phyloP scores from a whole-genome alignment of 352 stramenopile species.

The Globisporangium echinulatum region DNA sequence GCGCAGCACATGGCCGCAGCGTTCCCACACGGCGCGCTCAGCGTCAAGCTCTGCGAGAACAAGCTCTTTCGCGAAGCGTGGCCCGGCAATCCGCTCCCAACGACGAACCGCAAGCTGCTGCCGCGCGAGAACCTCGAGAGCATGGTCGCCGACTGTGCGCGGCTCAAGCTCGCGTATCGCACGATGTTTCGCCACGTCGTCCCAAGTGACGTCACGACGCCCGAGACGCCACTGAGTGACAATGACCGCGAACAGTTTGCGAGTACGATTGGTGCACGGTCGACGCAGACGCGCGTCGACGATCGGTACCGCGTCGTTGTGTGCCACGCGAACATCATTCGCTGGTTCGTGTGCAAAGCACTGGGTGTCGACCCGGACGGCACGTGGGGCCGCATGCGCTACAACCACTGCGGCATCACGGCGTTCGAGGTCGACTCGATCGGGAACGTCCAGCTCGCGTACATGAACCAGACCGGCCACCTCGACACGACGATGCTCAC shows the following conservation, averaged over 20 bases:
- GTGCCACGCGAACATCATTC: conserved; percentile 70
- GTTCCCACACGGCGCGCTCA: conserved; percentile 25
- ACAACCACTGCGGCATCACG: conserved; percentile 62
- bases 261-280: conserved; percentile 20
- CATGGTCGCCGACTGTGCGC: conserved; percentile 63
- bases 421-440: conserved; percentile 60
- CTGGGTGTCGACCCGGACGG: conserved; percentile 53
- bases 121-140: conserved; percentile 64
- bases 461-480: conserved; percentile 62
- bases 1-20: conserved; percentile 32
- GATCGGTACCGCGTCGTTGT: conserved; percentile 55
- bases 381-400: conserved; percentile 66
- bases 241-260: conserved; percentile 23
- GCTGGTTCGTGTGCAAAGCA: conserved; percentile 65
- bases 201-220: conserved; percentile 35
- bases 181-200: conserved; percentile 66
- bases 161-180: conserved; percentile 55
- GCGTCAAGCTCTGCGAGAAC: conserved; percentile 47
- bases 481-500: conserved; percentile 49
- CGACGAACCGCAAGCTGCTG: conserved; percentile 57
- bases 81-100: conserved; percentile 56
- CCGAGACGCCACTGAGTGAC: conserved; percentile 20
- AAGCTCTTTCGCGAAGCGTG: conserved; percentile 66
- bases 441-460: conserved; percentile 57
- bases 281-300: conserved; percentile 25